Evolutionary conservation across 805 yeast species (phyloP).

Genomic region (Lipomyces mesembrius): DNA sequence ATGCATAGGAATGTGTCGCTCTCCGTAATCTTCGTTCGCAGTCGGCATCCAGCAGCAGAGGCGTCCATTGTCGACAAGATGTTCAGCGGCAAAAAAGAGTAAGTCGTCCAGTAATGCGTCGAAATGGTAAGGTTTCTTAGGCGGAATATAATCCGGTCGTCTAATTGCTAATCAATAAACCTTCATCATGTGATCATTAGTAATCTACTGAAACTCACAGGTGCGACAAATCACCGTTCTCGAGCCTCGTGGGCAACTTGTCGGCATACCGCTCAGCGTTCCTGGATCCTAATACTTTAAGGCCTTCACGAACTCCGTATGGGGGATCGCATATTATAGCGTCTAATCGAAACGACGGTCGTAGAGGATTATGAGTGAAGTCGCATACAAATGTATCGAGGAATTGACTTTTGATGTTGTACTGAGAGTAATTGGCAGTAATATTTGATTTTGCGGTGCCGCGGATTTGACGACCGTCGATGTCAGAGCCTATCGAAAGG

Average conservation of each 20-base stretch:
- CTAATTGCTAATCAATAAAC: constrained; percentile 72
- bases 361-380: constrained; percentile 86
- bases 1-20: constrained; percentile 78
- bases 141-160: constrained; percentile 83
- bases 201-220: constrained; percentile 6
- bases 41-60: constrained; percentile 98
- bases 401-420: constrained; percentile 60
- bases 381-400: constrained; percentile 89
- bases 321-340: constrained; percentile 96
- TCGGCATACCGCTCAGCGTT: constrained; percentile 71
- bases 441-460: constrained; percentile 67
- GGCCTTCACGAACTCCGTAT: constrained; percentile 94
- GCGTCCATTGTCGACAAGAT: constrained; percentile 76
- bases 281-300: constrained; percentile 87
- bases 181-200: background rate
- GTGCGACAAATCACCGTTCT: constrained; percentile 36
- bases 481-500: constrained; percentile 79
- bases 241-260: constrained; percentile 21
- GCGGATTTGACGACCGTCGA: constrained; percentile 76
- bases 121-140: constrained; percentile 87
- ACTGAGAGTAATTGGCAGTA: constrained; percentile 72
- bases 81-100: constrained; percentile 68
- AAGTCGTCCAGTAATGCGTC: constrained; percentile 79
- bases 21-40: constrained; percentile 80
- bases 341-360: constrained; percentile 67